Evolutionary conservation across 805 yeast species (phyloP).

Genomic region (Scheffersomyces coipomensis): DNA sequence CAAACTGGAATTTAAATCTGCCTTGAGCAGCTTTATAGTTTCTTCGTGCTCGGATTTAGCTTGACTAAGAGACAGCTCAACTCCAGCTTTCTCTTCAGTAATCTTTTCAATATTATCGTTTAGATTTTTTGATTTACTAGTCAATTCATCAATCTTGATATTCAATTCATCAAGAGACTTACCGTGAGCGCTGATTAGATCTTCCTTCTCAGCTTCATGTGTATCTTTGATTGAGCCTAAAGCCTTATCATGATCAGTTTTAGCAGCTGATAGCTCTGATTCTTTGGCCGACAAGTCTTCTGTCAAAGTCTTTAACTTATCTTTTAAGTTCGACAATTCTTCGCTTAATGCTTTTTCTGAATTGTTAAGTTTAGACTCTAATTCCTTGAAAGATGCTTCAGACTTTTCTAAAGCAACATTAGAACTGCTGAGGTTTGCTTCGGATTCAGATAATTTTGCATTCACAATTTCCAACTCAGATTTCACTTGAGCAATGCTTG

Average conservation of each 20-base stretch:
- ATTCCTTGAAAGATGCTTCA: background rate
- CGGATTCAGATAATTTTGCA: background rate
- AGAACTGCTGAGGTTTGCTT: conserved; percentile 8
- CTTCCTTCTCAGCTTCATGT: background rate
- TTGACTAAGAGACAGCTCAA: background rate
- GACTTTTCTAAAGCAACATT: background rate
- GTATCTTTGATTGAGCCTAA: background rate
- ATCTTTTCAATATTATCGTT: background rate
- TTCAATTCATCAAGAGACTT: background rate
- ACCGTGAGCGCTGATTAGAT: background rate
- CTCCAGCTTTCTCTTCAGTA: background rate
- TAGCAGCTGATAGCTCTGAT: background rate
- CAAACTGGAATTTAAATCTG: too few relatives aligned
- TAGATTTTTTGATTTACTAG: background rate
- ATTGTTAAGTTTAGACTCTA: background rate
- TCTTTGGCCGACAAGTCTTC: background rate
- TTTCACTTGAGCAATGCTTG: background rate
- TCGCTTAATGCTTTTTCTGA: background rate
- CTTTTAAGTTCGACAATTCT: background rate
- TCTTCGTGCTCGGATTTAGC: background rate
- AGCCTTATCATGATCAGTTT: background rate
- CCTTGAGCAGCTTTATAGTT: too few relatives aligned
- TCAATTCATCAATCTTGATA: background rate
- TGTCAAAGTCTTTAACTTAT: background rate
- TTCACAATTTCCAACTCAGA: background rate